Base-by-base conservation (phyloP, 495 filamentous ascomycete genomes). In the Penicillium lividum region DNA sequence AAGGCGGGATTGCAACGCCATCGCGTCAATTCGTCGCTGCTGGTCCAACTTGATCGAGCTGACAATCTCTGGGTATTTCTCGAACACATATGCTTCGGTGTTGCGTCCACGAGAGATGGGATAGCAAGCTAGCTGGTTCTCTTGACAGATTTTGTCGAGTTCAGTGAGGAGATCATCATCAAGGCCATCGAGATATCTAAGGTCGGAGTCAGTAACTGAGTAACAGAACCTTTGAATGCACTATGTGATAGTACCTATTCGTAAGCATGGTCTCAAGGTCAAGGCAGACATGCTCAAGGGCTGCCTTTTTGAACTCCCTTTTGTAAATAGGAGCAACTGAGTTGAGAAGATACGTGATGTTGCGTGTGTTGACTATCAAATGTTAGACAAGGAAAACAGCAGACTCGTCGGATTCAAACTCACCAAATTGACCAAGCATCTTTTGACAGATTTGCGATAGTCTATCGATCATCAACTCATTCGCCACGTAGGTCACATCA, bases 401-500 rank as follows among this genome's bases (percentile, higher is more conserved):
- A 5, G 15, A n/a, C 13, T 16, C 15, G 5, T 13, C 38, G 0
- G 3, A 7, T 30, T 49, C 11, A 49, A n/a, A 52, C 49, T 36
- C 8, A 52, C 49, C 88, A 72, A 93, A 96, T 40, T 81, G 83
- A n/a, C 94, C 94, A 57, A 98, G 82, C 44, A 91, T 75, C 54
- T 86, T 86, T 66, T 98, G 94, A 70, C 93, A 98, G 13, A 93
- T 85, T 68, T 96, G 91, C 11, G 88, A 90, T 28, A 98, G 74
- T 29, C 92, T 79, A 68, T 97, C 93, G 36, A 98, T 82, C 92
- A 98, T 96, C 57, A 98, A 78, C 64, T 98, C 94, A 65, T 98
- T 90, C 8, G 92, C 90, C 38, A 92, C 87, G 54, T 85, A 87
- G 82, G 96, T 87, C 31, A 98, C 90, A 57, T 97, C 93, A 74